Conservation (phyloP, 2,329 filamentous ascomycete species). For the Aspergillus arachidicola region DNA sequence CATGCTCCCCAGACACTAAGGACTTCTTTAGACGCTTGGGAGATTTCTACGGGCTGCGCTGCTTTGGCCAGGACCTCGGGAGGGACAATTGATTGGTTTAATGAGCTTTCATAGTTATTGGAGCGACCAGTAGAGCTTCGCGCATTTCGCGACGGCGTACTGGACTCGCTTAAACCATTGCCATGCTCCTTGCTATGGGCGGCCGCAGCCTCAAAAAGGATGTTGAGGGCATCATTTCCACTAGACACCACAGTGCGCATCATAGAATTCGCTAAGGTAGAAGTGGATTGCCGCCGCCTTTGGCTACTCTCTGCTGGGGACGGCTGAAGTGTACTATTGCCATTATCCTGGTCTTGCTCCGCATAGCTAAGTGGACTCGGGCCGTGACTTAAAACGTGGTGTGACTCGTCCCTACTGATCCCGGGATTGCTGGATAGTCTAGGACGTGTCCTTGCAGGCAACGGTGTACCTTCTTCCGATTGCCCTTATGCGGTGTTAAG, state of each 20-base stretch:
- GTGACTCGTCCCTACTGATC: constrained; percentile 8
- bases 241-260: constrained; percentile 54
- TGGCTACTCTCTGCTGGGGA: constrained; percentile 9
- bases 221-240: constrained; percentile 56
- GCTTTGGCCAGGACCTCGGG: constrained; percentile 25
- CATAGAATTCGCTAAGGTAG: constrained; percentile 39
- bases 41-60: constrained; percentile 32
- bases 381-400: constrained; percentile 3
- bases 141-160: constrained; percentile 23
- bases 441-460: constrained; percentile 9
- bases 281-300: constrained; percentile 30
- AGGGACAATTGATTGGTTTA: constrained; percentile 19
- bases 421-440: constrained; percentile 10
- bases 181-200: constrained; percentile 44
- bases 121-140: constrained; percentile 18
- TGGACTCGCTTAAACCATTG: constrained; percentile 34
- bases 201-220: constrained; percentile 55
- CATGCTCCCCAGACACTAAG: constrained; percentile 52
- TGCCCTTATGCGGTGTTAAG: constrained; percentile 11
- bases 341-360: constrained; percentile 1
- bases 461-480: constrained; percentile 11
- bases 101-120: constrained; percentile 16
- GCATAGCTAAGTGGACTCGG: constrained; percentile 5
- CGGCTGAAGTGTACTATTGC: constrained; percentile 4
- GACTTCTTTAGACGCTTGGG: constrained; percentile 36